Conservation (phyloP, 176 grass and related monocot species). For the Paspalum notatum region DNA sequence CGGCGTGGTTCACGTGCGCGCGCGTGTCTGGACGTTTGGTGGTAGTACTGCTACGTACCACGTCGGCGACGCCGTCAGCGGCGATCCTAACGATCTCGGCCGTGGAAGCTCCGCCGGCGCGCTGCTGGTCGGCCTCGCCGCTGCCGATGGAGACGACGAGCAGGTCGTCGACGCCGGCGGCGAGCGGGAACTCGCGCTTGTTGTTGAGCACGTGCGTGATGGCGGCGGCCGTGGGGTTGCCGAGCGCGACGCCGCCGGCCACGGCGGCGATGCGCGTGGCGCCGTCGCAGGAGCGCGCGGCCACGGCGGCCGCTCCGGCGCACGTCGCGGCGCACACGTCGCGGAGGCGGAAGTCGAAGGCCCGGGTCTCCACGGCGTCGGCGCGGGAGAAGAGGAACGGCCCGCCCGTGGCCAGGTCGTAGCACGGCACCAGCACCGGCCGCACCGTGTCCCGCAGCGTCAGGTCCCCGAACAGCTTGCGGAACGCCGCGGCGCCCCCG, state of each 20-base stretch:
- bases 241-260: conserved; percentile 70
- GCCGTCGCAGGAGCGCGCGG: conserved; percentile 71
- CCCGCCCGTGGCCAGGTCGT: conserved; percentile 69
- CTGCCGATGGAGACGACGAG: conserved; percentile 80
- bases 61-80: conserved; percentile 76
- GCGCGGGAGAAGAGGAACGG: conserved; percentile 94
- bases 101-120: conserved; percentile 15
- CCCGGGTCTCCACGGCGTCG: conserved; percentile 70
- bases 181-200: conserved; percentile 85
- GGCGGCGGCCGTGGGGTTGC: conserved; percentile 89
- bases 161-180: conserved; percentile 66
- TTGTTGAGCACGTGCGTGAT: conserved; percentile 99
- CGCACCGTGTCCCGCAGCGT: conserved; percentile 74
- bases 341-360: conserved; percentile 75
- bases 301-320: conserved; percentile 42
- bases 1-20: neutral
- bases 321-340: conserved; percentile 94
- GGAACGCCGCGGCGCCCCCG: conserved; percentile 21
- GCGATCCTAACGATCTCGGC: conserved; percentile 76
- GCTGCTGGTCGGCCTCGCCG: conserved; percentile 32
- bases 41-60: conserved; percentile 44
- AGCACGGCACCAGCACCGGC: conserved; percentile 86
- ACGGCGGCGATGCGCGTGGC: conserved; percentile 67
- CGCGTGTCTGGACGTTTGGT: neutral
- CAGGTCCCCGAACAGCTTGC: conserved; percentile 65